phyloP scores from a whole-genome alignment of 805 yeast species.

The Starmerella sp. region DNA sequence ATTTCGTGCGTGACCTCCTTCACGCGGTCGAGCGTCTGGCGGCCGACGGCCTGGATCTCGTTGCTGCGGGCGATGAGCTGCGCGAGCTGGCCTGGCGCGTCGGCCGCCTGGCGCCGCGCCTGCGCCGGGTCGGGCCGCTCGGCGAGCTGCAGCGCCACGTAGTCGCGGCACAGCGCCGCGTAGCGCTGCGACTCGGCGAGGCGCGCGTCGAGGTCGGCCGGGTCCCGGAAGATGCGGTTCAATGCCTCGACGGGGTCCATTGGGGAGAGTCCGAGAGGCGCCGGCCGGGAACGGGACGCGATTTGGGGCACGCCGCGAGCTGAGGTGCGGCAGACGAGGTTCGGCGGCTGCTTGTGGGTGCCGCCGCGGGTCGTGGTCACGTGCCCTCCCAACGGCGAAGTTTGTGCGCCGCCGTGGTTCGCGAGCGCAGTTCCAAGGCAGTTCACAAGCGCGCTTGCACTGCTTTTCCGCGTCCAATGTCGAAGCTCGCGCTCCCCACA shows the following conservation, averaged over 20 bases:
- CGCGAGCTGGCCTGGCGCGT: slow-evolving; percentile 28
- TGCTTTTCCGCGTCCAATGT: slow-evolving; percentile 40
- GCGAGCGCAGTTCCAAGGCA: too few species aligned
- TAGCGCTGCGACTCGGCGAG: slow-evolving; percentile 42
- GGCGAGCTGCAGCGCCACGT: slow-evolving; percentile 38
- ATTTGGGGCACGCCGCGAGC: too few species aligned
- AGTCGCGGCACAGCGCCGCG: slow-evolving; percentile 40
- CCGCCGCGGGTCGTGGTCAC: too few species aligned
- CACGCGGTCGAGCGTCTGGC: slow-evolving; percentile 18
- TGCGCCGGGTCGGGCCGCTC: slow-evolving; percentile 32
- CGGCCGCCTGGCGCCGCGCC: slow-evolving; percentile 20
- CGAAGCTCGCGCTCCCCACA: slow-evolving; percentile 68
- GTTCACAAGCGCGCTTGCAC: too few species aligned
- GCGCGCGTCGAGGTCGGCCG: slow-evolving; percentile 37
- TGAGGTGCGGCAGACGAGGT: too few species aligned
- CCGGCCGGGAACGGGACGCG: not conserved
- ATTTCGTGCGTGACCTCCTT: slow-evolving; percentile 59
- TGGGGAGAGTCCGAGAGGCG: too few species aligned
- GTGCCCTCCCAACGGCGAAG: too few species aligned
- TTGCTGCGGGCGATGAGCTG: slow-evolving; percentile 21
- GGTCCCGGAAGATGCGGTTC: slow-evolving; percentile 39
- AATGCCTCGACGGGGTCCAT: slow-evolving; percentile 44
- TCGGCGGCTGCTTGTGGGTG: too few species aligned
- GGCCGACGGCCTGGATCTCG: slow-evolving; percentile 17
- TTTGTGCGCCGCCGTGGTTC: too few species aligned